Conservation (phyloP, 2,329 filamentous ascomycete genomes). For the Aureobasidium sp. region DNA sequence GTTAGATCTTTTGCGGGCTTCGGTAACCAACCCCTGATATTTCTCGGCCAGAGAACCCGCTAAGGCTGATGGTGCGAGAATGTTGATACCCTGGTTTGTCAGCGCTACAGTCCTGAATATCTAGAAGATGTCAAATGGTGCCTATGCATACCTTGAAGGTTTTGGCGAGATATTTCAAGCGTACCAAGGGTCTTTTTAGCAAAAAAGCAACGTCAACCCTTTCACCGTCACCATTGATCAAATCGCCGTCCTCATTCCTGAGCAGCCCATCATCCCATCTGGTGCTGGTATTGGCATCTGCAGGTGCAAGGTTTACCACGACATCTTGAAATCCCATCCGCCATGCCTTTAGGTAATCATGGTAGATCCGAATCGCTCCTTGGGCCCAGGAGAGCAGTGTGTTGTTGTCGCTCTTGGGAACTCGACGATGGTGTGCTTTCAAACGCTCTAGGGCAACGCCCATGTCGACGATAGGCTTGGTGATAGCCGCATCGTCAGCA, state of each 20-base stretch:
- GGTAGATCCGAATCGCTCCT: conserved; percentile 67
- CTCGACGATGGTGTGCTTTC: conserved; percentile 68
- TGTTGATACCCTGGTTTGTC: conserved; percentile 46
- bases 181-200: conserved; percentile 77
- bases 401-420: conserved; percentile 64
- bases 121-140: background rate
- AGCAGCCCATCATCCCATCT: conserved; percentile 46
- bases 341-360: conserved; percentile 81
- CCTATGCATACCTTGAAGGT: conserved; percentile 59
- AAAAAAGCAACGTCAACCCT: conserved; percentile 91
- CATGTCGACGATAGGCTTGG: conserved; percentile 89
- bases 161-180: conserved; percentile 80
- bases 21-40: conserved; percentile 66
- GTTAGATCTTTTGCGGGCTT: conserved; percentile 64
- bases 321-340: conserved; percentile 89
- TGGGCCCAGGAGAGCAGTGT: conserved; percentile 74
- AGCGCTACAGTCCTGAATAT: conserved; percentile 18
- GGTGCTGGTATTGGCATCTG: conserved; percentile 43
- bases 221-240: conserved; percentile 67
- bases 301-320: conserved; percentile 81
- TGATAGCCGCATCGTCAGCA: conserved; percentile 54
- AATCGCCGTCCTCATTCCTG: conserved; percentile 51
- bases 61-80: conserved; percentile 45
- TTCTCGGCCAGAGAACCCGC: conserved; percentile 50
- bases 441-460: conserved; percentile 81